phyloP scores from a whole-genome alignment of 306 rosid genomes.

The Pyrus bretschneideri region DNA sequence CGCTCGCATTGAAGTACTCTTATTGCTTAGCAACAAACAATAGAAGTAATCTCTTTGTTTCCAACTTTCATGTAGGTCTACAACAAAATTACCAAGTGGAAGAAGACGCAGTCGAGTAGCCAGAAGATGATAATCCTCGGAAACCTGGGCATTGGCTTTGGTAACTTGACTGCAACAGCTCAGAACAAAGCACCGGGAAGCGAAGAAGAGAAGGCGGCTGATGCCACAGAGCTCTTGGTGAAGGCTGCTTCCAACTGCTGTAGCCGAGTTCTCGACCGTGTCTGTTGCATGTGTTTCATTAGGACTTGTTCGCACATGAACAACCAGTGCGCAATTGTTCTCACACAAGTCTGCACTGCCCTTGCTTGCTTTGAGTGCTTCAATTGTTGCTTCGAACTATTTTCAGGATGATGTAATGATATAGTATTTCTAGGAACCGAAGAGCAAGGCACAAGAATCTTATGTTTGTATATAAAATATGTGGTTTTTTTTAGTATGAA shows the following conservation, averaged over 20 bases:
- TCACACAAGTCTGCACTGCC: conserved; percentile 72
- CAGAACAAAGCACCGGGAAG: conserved; percentile 42
- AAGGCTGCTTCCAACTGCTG: conserved; percentile 69
- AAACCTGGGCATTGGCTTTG: conserved; percentile 58
- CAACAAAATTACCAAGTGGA: conserved; percentile 30
- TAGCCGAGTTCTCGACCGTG: conserved; percentile 25
- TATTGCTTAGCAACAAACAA: background rate
- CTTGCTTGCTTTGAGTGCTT: conserved; percentile 70
- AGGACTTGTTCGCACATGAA: conserved; percentile 42
- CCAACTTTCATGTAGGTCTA: conserved; percentile 38
- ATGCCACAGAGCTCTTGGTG: conserved; percentile 31
- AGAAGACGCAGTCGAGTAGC: conserved; percentile 11
- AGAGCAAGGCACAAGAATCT: background rate
- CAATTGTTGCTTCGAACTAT: conserved; percentile 73
- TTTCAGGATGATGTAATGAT: conserved; percentile 32
- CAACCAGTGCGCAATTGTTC: conserved; percentile 51
- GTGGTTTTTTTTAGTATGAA: background rate
- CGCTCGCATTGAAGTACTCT: background rate
- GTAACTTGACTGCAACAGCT: conserved; percentile 59
- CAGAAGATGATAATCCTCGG: conserved; percentile 50
- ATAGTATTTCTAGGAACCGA: background rate
- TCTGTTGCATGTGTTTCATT: conserved; percentile 74
- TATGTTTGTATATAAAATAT: background rate
- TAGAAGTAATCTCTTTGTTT: background rate
- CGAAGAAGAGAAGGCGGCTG: conserved; percentile 58